These are phyloP conservation scores for Penicillium fimorum DNA, from an alignment of 495 filamentous ascomycete species.

Conservation along the genomic window DNA sequence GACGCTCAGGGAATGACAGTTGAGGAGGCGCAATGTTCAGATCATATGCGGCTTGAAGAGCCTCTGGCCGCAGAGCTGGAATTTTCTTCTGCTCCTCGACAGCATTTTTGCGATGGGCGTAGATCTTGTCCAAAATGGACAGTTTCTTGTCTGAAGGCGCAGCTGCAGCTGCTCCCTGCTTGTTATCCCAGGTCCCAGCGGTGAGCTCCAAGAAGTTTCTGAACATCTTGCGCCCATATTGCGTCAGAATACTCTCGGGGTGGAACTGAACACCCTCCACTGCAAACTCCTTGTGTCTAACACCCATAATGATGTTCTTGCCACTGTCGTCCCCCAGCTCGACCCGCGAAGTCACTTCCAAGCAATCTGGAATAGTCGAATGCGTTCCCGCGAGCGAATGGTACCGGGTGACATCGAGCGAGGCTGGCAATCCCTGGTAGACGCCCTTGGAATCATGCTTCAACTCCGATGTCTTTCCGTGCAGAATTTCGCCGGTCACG, in stretches of 20 bases:
- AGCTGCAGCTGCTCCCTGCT: slow-evolving; percentile 38
- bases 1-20: slow-evolving; percentile 73
- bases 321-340: slow-evolving; percentile 54
- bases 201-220: slow-evolving; percentile 86
- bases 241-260: slow-evolving; percentile 93
- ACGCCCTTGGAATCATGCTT: slow-evolving; percentile 86
- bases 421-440: slow-evolving; percentile 73
- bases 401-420: slow-evolving; percentile 86
- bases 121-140: slow-evolving; percentile 90
- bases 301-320: slow-evolving; percentile 89
- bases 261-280: slow-evolving; percentile 97
- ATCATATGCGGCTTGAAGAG: slow-evolving; percentile 85
- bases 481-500: slow-evolving; percentile 92
- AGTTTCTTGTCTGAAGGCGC: slow-evolving; percentile 55
- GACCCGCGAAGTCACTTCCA: slow-evolving; percentile 91
- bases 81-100: slow-evolving; percentile 83
- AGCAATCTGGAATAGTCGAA: slow-evolving; percentile 76
- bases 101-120: slow-evolving; percentile 72
- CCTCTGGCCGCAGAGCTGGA: slow-evolving; percentile 75
- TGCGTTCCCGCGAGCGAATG: slow-evolving; percentile 95
- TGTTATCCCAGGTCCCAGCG: slow-evolving; percentile 85
- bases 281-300: slow-evolving; percentile 84
- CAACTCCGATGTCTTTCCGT: slow-evolving; percentile 92
- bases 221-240: slow-evolving; percentile 83
- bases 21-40: slow-evolving; percentile 82